Evolutionary conservation across 2,329 filamentous ascomycete species (phyloP).

Genomic region (Raffaelea arxii): DNA sequence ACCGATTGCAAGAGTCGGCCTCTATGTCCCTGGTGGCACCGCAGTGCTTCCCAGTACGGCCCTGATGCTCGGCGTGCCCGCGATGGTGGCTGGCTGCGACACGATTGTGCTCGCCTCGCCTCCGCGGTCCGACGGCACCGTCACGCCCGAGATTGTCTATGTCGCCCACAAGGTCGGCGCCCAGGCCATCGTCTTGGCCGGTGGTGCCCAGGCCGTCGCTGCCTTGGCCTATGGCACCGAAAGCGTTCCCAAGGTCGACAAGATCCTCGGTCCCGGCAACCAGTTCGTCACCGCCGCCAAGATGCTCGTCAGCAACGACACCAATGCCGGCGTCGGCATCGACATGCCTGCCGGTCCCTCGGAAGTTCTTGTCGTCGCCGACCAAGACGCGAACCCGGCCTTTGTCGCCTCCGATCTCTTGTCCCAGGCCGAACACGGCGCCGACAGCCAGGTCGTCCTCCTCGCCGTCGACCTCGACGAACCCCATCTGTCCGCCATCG

Average conservation of each 20-base stretch:
- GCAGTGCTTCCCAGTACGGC: constrained; percentile 95
- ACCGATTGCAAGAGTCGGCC: constrained; percentile 88
- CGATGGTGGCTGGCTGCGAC: constrained; percentile 93
- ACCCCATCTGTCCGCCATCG: constrained; percentile 66
- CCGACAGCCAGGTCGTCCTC: constrained; percentile 89
- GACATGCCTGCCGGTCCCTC: constrained; percentile 98
- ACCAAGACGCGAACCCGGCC: constrained; percentile 76
- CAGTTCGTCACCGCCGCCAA: constrained; percentile 98
- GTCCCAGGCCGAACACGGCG: constrained; percentile 89
- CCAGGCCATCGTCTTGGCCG: constrained; percentile 89
- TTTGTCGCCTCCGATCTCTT: constrained; percentile 94
- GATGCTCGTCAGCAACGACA: constrained; percentile 97
- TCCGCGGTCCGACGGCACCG: constrained; percentile 75
- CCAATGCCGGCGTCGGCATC: constrained; percentile 87
- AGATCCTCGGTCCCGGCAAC: constrained; percentile 95
- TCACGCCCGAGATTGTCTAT: constrained; percentile 96
- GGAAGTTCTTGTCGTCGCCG: constrained; percentile 92
- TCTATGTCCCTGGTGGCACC: constrained; percentile 93
- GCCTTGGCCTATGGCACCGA: constrained; percentile 97
- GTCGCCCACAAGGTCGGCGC: constrained; percentile 94
- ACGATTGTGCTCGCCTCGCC: constrained; percentile 91
- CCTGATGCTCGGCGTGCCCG: constrained; percentile 94
- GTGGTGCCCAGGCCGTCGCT: constrained; percentile 89
- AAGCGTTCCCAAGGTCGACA: constrained; percentile 91
- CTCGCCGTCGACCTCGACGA: constrained; percentile 76